These are phyloP conservation scores for Notholithocarpus densiflorus DNA, from an alignment of 306 rosid genomes.

Conservation along the genomic window DNA sequence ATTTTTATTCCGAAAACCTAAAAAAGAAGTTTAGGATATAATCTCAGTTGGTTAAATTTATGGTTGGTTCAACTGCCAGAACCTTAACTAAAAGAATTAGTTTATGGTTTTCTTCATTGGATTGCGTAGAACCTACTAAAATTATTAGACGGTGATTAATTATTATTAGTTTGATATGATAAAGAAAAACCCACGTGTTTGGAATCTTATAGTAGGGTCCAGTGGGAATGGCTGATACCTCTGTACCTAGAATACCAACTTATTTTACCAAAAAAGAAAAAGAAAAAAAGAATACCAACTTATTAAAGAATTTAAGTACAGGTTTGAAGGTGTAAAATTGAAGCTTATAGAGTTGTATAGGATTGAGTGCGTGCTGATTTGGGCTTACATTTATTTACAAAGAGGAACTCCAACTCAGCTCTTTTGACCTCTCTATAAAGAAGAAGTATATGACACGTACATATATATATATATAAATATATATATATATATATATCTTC, in stretches of 20 bases:
- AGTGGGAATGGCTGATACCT: conserved; percentile 24
- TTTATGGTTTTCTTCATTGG: not conserved
- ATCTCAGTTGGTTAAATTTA: too few species aligned
- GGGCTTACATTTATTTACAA: not conserved
- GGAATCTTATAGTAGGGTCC: conserved; percentile 19
- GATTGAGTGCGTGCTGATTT: conserved; percentile 10
- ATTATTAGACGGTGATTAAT: not conserved
- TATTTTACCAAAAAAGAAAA: not conserved
- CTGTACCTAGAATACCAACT: conserved; percentile 13
- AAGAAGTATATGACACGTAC: not conserved
- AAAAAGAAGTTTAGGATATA: too few species aligned
- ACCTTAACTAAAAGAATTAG: not conserved
- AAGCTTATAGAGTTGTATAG: not conserved
- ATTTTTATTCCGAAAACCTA: too few species aligned
- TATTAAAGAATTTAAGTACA: not conserved
- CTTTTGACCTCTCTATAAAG: not conserved
- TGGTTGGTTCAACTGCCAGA: not conserved
- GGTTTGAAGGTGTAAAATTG: not conserved
- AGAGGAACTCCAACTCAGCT: conserved; percentile 4
- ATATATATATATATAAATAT: not conserved
- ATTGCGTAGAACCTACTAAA: conserved; percentile 32
- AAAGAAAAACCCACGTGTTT: conserved; percentile 3
- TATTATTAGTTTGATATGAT: not conserved
- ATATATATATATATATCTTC: too few species aligned
- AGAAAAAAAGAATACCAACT: not conserved